phyloP scores from a whole-genome alignment of 1,284 basidiomycete genomes.

The Boletellus sp. region DNA sequence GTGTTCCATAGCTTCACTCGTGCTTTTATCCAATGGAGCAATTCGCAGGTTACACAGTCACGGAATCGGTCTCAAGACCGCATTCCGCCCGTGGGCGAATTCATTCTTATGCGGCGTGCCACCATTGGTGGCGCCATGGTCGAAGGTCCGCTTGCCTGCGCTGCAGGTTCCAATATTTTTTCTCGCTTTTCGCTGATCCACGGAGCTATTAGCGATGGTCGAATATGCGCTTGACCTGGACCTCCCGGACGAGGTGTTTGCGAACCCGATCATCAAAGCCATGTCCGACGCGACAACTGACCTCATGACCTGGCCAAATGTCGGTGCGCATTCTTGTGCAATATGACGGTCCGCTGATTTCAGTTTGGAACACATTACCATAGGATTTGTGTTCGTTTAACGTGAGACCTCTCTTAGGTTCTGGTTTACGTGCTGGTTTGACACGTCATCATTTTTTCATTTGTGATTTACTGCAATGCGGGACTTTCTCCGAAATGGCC shows the following conservation, averaged over 20 bases:
- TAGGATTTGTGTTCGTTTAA: constrained; percentile 49
- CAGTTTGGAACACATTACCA: constrained; percentile 1
- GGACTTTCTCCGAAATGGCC: neutral
- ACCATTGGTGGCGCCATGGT: constrained; percentile 45
- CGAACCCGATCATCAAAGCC: constrained; percentile 37
- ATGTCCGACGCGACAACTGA: constrained; percentile 46
- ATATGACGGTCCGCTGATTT: neutral
- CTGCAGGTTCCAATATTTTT: no score
- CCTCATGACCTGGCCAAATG: constrained; percentile 52
- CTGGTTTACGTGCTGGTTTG: no score
- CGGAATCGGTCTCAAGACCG: constrained; percentile 36
- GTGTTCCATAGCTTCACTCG: constrained; percentile 33
- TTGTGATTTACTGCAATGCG: no score
- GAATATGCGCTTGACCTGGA: constrained; percentile 46
- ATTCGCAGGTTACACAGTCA: constrained; percentile 40
- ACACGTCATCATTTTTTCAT: no score
- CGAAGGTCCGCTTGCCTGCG: constrained; percentile 34
- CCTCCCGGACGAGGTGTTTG: constrained; percentile 43
- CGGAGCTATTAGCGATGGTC: constrained; percentile 37
- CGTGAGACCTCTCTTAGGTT: constrained; percentile 24
- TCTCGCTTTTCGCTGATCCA: neutral
- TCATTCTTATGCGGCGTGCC: constrained; percentile 41
- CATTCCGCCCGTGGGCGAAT: constrained; percentile 42
- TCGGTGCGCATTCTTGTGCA: constrained; percentile 22
- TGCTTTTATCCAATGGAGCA: constrained; percentile 40